phyloP scores from a whole-genome alignment of 257 asterid genomes.

The Solanum dulcamara region DNA sequence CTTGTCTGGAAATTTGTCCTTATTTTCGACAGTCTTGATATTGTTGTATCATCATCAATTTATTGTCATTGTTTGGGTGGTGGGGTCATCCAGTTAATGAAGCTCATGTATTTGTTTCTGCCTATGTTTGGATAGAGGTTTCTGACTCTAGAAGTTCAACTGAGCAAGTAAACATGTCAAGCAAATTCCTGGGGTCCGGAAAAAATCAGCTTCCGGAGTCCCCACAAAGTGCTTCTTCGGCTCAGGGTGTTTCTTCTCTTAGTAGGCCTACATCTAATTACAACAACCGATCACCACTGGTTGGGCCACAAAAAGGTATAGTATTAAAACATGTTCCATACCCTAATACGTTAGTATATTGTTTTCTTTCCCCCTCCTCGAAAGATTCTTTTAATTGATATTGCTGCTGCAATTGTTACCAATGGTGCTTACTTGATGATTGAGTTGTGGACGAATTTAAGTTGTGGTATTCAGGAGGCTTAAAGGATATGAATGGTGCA shows the following conservation, averaged over 20 bases:
- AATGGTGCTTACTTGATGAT: neutral
- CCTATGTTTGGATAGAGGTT: conserved; percentile 14
- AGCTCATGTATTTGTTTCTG: neutral
- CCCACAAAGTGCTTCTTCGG: conserved; percentile 28
- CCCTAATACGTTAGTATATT: neutral
- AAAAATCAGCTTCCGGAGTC: conserved; percentile 44
- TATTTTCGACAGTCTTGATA: neutral
- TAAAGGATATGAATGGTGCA: neutral
- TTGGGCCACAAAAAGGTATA: conserved; percentile 60
- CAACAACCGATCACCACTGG: conserved; percentile 51
- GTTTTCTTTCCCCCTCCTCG: neutral
- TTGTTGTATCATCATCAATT: neutral
- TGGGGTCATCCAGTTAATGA: neutral
- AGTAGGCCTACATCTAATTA: conserved; percentile 65
- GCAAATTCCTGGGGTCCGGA: conserved; percentile 30
- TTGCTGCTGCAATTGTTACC: neutral
- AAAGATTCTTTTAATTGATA: neutral
- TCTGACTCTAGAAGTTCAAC: conserved; percentile 30
- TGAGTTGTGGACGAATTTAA: neutral
- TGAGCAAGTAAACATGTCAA: conserved; percentile 33
- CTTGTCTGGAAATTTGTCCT: neutral
- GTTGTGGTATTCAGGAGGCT: neutral
- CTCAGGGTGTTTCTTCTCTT: conserved; percentile 32
- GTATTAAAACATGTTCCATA: neutral
- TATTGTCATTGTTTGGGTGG: neutral